Conservation (phyloP, 192 early-diverging fungal species). For the Backusella westeae region DNA sequence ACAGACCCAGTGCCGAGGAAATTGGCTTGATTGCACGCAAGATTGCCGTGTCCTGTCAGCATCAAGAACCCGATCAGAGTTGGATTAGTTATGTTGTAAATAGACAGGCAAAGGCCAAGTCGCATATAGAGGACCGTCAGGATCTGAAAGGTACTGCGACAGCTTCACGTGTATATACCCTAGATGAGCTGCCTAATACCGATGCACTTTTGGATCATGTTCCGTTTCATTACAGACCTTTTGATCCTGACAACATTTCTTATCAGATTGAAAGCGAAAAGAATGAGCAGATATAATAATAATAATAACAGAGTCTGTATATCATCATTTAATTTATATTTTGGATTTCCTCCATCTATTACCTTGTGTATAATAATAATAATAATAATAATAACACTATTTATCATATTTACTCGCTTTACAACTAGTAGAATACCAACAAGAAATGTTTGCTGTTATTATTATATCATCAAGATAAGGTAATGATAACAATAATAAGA, state of each 20-base stretch:
- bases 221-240: conserved; percentile 15
- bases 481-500: not conserved
- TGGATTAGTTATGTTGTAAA: conserved; percentile 17
- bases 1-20: conserved; percentile 28
- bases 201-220: not conserved
- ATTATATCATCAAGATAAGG: not conserved
- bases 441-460: not conserved
- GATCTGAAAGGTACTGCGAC: not conserved
- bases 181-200: conserved; percentile 6
- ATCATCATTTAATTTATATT: not conserved
- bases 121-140: not conserved
- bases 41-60: conserved; percentile 7
- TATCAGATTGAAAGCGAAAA: not conserved
- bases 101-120: not conserved
- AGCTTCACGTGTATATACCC: not conserved
- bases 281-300: not conserved
- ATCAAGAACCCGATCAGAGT: not conserved
- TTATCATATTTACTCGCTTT: not conserved
- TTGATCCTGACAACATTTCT: conserved; percentile 21
- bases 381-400: not conserved
- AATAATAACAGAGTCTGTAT: not conserved
- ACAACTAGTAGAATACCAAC: too few relatives aligned
- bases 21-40: conserved; percentile 20
- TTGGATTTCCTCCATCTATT: not conserved
- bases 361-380: not conserved